phyloP scores from a whole-genome alignment of 1,284 basidiomycete species.

The Ganoderma multipileum region DNA sequence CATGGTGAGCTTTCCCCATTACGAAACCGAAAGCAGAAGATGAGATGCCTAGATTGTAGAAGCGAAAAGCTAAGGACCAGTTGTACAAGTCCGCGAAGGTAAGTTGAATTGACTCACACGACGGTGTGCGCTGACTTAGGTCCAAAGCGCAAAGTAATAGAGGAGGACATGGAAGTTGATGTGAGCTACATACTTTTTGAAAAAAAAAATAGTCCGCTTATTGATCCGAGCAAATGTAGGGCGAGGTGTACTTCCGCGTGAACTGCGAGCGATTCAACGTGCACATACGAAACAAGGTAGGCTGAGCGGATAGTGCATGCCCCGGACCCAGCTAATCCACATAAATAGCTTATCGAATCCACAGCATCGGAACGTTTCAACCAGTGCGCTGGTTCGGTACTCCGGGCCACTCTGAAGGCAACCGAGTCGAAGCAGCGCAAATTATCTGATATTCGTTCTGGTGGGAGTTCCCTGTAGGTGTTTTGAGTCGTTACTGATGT shows the following conservation, averaged over 20 bases:
- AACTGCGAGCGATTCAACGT: conserved; percentile 91
- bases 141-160: conserved; percentile 60
- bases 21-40: conserved; percentile 14
- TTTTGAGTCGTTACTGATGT: not conserved
- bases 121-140: not conserved
- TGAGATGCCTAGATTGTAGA: conserved; percentile 48
- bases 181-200: conserved; percentile 48
- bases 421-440: conserved; percentile 70
- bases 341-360: conserved; percentile 70
- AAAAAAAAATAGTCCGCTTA: not conserved
- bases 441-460: conserved; percentile 68
- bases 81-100: conserved; percentile 60
- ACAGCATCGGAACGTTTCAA: conserved; percentile 85
- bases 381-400: conserved; percentile 69
- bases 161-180: conserved; percentile 66
- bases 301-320: conserved; percentile 25
- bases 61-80: conserved; percentile 63
- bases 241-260: conserved; percentile 79
- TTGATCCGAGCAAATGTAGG: conserved; percentile 49
- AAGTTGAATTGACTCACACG: conserved; percentile 24
- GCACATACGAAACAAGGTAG: conserved; percentile 86
- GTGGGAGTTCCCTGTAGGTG: conserved; percentile 45
- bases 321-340: not conserved
- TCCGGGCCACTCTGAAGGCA: conserved; percentile 74
- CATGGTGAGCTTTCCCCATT: conserved; percentile 54